These are phyloP conservation scores for Phoenix roebelenii DNA, from an alignment of 176 grass and related monocot species.

Conservation along the genomic window DNA sequence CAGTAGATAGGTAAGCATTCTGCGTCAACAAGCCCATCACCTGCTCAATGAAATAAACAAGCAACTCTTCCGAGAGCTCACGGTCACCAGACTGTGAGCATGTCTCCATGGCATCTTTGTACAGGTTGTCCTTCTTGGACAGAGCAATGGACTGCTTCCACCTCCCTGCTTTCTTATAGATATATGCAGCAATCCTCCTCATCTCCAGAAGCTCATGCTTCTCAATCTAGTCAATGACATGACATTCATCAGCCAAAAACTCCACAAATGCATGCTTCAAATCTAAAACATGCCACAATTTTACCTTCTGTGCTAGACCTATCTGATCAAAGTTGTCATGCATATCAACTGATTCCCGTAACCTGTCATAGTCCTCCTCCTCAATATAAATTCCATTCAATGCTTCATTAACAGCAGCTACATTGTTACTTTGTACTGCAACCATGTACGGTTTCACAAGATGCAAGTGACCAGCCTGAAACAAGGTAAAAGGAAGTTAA, in stretches of 20 bases:
- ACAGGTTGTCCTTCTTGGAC: neutral
- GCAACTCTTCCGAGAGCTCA: neutral
- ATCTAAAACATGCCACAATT: neutral
- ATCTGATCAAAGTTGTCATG: conserved; percentile 3
- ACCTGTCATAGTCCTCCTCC: neutral
- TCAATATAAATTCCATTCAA: neutral
- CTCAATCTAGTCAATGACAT: neutral
- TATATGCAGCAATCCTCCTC: neutral
- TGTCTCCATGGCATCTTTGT: conserved; percentile 4
- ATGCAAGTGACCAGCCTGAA: neutral
- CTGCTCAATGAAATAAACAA: conserved; percentile 1
- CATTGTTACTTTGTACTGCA: conserved; percentile 2
- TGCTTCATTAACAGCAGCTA: neutral
- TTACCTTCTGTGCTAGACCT: neutral
- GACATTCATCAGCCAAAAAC: neutral
- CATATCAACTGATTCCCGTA: neutral
- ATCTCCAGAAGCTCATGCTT: neutral
- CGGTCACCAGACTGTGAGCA: neutral
- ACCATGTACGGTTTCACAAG: neutral
- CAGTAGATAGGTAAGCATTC: too few species aligned
- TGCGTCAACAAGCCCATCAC: neutral
- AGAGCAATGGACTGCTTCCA: neutral
- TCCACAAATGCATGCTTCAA: neutral
- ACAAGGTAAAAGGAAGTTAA: neutral
- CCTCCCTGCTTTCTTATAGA: conserved; percentile 1